These are phyloP conservation scores for Phytomonas serpens DNA, from an alignment of 208 protist genomes.

Conservation along the genomic window DNA sequence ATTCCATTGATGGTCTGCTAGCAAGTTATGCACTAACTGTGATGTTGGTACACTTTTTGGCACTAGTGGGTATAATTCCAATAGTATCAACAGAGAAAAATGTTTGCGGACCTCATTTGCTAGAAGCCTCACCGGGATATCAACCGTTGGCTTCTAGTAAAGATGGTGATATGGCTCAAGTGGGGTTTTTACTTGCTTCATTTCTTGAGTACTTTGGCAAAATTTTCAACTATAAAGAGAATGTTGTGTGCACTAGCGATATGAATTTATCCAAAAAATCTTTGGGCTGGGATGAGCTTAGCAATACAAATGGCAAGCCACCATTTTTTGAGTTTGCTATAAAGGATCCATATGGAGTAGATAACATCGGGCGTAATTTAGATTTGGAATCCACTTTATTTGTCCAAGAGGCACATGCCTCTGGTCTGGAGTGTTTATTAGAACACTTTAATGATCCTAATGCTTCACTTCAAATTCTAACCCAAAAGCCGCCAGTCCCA, in stretches of 20 bases:
- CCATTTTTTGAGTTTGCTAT: conserved; percentile 87
- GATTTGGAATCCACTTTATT: conserved; percentile 42
- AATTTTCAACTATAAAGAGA: conserved; percentile 69
- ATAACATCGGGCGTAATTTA: conserved; percentile 87
- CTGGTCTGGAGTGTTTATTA: conserved; percentile 30
- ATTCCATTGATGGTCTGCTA: conserved; percentile 83
- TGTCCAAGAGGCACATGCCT: conserved; percentile 41
- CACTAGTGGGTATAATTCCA: conserved; percentile 45
- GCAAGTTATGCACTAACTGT: conserved; percentile 84
- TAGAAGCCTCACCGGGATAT: conserved; percentile 53
- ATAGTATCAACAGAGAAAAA: conserved; percentile 33
- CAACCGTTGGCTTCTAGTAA: conserved; percentile 22
- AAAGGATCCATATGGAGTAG: conserved; percentile 82
- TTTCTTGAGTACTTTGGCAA: conserved; percentile 85
- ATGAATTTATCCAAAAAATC: conserved; percentile 53
- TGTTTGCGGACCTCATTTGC: conserved; percentile 32
- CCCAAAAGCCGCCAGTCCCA: conserved; percentile 37
- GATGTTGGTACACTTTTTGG: conserved; percentile 80
- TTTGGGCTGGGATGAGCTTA: conserved; percentile 64
- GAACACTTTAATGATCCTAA: conserved; percentile 41
- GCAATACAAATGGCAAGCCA: conserved; percentile 28
- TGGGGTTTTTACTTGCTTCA: conserved; percentile 62
- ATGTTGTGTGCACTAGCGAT: conserved; percentile 80
- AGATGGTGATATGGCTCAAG: conserved; percentile 33
- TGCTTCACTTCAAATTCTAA: conserved; percentile 34